Conservation (phyloP, 345 rosid genomes). For the Microcos paniculata region DNA sequence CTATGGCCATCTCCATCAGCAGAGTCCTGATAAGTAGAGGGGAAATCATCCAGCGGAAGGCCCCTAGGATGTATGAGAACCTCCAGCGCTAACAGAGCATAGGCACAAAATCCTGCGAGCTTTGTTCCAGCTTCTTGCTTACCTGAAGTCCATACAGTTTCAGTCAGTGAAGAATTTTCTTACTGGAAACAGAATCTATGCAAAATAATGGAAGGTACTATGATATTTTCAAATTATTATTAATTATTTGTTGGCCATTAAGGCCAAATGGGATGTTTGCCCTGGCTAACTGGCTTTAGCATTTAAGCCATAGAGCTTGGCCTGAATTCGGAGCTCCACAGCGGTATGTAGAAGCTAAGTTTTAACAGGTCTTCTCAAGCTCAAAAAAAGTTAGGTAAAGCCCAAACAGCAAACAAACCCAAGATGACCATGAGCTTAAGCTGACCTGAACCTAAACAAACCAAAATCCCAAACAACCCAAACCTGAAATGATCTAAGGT, state of each 20-base stretch:
- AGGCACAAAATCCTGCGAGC: constrained; percentile 65
- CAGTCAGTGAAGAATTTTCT: background rate
- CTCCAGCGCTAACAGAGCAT: constrained; percentile 73
- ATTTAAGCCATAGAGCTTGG: too few species aligned
- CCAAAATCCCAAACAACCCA: too few species aligned
- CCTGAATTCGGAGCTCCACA: background rate
- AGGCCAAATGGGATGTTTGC: background rate
- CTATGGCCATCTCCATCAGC: constrained; percentile 21
- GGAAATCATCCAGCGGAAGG: constrained; percentile 50
- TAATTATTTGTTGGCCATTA: background rate
- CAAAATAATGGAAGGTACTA: background rate
- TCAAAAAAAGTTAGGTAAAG: background rate
- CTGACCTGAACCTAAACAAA: too few species aligned
- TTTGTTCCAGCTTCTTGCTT: constrained; percentile 50
- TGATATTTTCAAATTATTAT: too few species aligned
- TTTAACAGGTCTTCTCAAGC: background rate
- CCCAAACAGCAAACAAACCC: too few species aligned
- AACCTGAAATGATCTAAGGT: too few species aligned
- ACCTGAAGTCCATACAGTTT: constrained; percentile 37
- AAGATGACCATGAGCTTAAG: too few species aligned
- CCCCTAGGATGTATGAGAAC: constrained; percentile 83
- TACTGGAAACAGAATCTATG: background rate
- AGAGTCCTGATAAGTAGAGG: constrained; percentile 22
- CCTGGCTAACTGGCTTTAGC: background rate
- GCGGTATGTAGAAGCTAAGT: background rate